phyloP scores from a whole-genome alignment of 352 stramenopile species.

The Hyaloperonospora arabidopsidis region DNA sequence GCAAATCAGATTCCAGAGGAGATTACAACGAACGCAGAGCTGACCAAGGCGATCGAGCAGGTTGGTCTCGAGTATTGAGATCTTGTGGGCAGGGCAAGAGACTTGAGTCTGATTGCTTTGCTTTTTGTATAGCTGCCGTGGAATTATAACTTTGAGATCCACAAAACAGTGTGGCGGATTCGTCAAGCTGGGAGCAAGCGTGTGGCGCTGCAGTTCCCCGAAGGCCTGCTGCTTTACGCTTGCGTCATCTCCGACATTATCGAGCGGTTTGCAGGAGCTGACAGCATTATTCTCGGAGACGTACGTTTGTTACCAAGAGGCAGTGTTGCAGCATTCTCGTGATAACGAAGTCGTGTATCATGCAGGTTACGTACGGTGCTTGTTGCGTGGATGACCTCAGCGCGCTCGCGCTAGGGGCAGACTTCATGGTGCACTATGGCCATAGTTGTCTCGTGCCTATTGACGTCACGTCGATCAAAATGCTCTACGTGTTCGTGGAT shows the following conservation, averaged over 20 bases:
- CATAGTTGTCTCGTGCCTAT: slow-evolving; percentile 98
- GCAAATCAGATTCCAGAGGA: slow-evolving; percentile 86
- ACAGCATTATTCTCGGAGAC: slow-evolving; percentile 95
- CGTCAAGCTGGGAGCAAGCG: slow-evolving; percentile 80
- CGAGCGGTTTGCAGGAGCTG: slow-evolving; percentile 87
- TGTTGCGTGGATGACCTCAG: slow-evolving; percentile 99
- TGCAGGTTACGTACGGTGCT: slow-evolving; percentile 94
- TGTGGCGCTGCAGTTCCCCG: slow-evolving; percentile 97
- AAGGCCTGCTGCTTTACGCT: slow-evolving; percentile 96
- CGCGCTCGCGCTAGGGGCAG: slow-evolving; percentile 89
- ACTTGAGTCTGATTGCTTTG: background rate
- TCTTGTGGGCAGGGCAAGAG: background rate
- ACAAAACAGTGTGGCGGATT: slow-evolving; percentile 96
- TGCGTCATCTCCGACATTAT: slow-evolving; percentile 98
- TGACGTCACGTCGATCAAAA: slow-evolving; percentile 91
- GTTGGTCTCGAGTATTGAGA: slow-evolving; percentile 13
- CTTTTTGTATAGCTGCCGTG: slow-evolving; percentile 76
- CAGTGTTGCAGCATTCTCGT: background rate
- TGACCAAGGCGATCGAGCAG: slow-evolving; percentile 89
- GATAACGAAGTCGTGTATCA: background rate
- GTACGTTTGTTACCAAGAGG: slow-evolving; percentile 41
- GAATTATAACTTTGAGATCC: slow-evolving; percentile 99
- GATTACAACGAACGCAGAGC: slow-evolving; percentile 82
- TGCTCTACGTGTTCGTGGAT: slow-evolving; percentile 99
- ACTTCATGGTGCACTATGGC: slow-evolving; percentile 99